Evolutionary conservation across 306 rosid genomes (phyloP).

Genomic region (Mimosa bimucronata): DNA sequence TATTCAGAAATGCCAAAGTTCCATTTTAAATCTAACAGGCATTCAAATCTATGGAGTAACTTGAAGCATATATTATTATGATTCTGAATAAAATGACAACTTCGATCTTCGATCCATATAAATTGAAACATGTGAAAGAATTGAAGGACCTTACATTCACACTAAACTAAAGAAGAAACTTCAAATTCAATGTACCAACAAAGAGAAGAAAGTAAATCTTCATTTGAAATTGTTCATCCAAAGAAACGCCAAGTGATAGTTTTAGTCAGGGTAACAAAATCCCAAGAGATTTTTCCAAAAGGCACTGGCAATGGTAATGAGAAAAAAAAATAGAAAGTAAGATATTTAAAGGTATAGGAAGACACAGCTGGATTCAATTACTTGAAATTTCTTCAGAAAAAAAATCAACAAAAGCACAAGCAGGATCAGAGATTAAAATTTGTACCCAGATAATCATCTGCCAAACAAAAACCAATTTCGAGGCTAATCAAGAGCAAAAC

Average conservation of each 20-base stretch:
- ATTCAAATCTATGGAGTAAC: neutral
- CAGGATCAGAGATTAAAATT: slow-evolving; percentile 15
- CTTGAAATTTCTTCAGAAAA: neutral
- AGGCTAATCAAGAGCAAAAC: slow-evolving; percentile 3
- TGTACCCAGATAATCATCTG: slow-evolving; percentile 9
- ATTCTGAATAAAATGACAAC: neutral
- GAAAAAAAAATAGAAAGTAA: neutral
- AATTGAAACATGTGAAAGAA: neutral
- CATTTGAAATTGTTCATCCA: neutral
- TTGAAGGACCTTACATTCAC: neutral
- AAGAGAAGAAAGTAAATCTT: neutral
- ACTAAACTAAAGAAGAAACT: neutral
- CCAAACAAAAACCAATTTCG: slow-evolving; percentile 23
- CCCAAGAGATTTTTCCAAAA: no score
- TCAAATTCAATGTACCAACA: neutral
- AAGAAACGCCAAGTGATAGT: neutral
- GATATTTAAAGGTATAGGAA: neutral
- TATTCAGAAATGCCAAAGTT: neutral
- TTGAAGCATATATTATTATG: neutral
- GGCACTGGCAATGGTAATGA: no score
- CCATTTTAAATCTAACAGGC: slow-evolving; percentile 12
- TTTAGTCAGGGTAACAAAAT: neutral
- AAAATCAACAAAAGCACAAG: slow-evolving; percentile 13
- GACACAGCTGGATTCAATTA: neutral
- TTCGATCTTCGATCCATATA: neutral